Base-by-base conservation (phyloP, 2,329 filamentous ascomycete genomes). In the Trichoderma semiorbis region DNA sequence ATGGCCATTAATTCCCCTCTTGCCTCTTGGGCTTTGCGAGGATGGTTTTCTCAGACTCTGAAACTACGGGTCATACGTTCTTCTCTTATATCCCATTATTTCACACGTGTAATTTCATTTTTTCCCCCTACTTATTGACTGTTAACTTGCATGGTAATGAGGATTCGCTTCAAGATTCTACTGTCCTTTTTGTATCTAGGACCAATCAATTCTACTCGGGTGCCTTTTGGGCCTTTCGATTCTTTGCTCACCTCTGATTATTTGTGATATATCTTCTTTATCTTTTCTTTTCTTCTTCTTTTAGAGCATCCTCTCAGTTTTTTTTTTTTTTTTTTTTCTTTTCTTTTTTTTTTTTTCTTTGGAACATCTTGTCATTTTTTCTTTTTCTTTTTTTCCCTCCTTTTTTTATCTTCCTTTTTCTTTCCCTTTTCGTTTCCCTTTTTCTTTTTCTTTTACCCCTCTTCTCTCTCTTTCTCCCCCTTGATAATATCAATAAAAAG, bases 91-190 rank as follows among this genome's bases (percentile, higher is more conserved):
- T 72, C 71, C 66, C 72, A 58, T 68, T 74, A 73, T 74, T 73
- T 72, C 72, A 74, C 70, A 74, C 62, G 61, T 73, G 73, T 74
- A 74, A 74, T 74, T 74, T 73, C 72, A 73, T 64, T 71, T 73
- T 70, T 70, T 67, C 69, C n/a, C n/a, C n/a, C 70, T 70, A 67
- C 60, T 64, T 70, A 69, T 57, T 72, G 65, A 72, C 50, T 71
- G 66, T 68, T 69, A 72, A 72, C 61, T 72, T 69, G 71, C 71
- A 72, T 69, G 65, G 60, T 72, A 62, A 72, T 63, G 47, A 69
- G 53, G 50, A 53, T 72, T 65, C 63, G 61, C 64, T 72, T 63
- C 71, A 53, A 62, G 30, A 47, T 62, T 64, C 34, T 70, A 43
- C 26, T n/a, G 66, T 70, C 58, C 58, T 64, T 58, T 70, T 71